Percentiles rank a stretch among this genome's conserved stretches.
These are phyloP conservation scores for Pseudonitzschia pungens DNA, from an alignment of 108 stramenopile species.

Conservation along the genomic window DNA sequence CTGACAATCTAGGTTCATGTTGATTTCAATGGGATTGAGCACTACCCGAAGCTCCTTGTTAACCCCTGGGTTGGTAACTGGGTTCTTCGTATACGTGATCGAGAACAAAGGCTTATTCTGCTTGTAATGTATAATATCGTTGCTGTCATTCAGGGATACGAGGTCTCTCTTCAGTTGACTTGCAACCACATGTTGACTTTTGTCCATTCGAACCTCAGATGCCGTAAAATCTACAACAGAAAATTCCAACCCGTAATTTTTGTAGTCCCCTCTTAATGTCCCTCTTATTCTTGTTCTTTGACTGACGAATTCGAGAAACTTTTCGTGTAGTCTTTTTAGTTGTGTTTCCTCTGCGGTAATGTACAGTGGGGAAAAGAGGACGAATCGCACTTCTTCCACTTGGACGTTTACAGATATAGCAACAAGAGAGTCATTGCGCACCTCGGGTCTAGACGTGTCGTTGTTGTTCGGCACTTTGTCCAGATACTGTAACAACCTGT, in stretches of 20 bases:
- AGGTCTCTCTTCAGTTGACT: conserved; percentile 17
- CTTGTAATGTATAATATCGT: neutral
- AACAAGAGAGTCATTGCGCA: conserved; percentile 9
- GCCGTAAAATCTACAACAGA: conserved; percentile 42
- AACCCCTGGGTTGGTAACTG: conserved; percentile 23
- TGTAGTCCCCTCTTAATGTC: conserved; percentile 46
- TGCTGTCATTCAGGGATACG: neutral
- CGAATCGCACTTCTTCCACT: conserved; percentile 39
- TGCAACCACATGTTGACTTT: conserved; percentile 29
- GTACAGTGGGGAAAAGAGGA: conserved; percentile 34
- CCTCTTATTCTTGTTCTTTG: conserved; percentile 16
- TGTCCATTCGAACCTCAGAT: conserved; percentile 39
- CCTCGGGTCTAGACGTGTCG: conserved; percentile 9
- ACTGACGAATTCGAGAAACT: conserved; percentile 44
- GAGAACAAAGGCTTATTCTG: conserved; percentile 31
- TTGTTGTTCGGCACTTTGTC: conserved; percentile 32
- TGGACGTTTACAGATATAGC: conserved; percentile 40
- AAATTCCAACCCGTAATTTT: conserved; percentile 34
- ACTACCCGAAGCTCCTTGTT: conserved; percentile 23
- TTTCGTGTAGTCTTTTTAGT: conserved; percentile 38
- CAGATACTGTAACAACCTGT: conserved; percentile 36
- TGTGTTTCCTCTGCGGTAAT: conserved; percentile 28
- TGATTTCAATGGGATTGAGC: conserved; percentile 34
- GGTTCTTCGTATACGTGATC: conserved; percentile 22
- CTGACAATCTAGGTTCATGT: conserved; percentile 38